Conservation (phyloP, 768 basidiomycete genomes). For the Polyporus arcularius region DNA sequence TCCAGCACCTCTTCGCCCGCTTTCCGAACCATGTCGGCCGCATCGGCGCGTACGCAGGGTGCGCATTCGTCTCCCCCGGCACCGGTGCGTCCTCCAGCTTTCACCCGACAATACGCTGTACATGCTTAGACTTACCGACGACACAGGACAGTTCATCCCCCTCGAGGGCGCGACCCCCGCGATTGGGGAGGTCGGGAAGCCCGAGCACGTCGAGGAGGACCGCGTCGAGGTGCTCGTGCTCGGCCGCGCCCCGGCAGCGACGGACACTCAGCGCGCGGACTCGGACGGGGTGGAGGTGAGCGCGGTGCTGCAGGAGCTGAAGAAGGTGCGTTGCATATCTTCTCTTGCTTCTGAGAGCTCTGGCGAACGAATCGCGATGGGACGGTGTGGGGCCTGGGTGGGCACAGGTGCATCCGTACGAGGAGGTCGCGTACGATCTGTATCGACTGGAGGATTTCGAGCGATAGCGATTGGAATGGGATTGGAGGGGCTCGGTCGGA, state of each 20-base stretch:
- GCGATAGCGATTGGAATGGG: constrained; percentile 11
- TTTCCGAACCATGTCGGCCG: constrained; percentile 49
- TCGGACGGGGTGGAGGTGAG: constrained; percentile 34
- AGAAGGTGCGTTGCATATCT: constrained; percentile 51
- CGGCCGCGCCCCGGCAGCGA: no score
- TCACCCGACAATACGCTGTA: no score
- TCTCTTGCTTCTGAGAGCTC: no score
- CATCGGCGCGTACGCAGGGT: constrained; percentile 53
- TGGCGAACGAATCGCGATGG: background rate
- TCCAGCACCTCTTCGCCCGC: constrained; percentile 48
- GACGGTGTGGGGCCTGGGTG: background rate
- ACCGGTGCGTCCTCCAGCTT: constrained; percentile 38
- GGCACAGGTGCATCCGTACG: constrained; percentile 56
- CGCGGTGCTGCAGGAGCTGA: constrained; percentile 45
- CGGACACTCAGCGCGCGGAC: no score
- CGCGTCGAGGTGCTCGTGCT: constrained; percentile 54
- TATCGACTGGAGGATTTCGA: constrained; percentile 49
- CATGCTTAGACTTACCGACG: no score
- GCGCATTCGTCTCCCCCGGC: constrained; percentile 57
- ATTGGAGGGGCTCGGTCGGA: no score
- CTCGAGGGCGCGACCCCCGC: constrained; percentile 43
- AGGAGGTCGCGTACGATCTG: constrained; percentile 60
- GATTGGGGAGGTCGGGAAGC: constrained; percentile 42
- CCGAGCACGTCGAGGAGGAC: constrained; percentile 54
- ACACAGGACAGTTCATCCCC: constrained; percentile 49